Conservation (phyloP, 129 eudicot genomes). For the Dittrichia graveolens region DNA sequence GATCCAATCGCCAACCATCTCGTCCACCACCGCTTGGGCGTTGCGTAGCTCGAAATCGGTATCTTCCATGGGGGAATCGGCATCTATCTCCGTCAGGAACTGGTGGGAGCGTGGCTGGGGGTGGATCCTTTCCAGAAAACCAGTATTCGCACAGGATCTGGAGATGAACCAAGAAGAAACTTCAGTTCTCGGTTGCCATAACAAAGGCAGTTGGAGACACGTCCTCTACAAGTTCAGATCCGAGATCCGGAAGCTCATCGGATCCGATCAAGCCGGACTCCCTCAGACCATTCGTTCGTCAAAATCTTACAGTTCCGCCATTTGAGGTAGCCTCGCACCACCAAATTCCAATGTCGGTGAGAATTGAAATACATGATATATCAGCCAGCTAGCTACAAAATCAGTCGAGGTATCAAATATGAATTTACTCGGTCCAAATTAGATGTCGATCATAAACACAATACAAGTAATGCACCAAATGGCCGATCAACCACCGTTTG, state of each 20-base stretch:
- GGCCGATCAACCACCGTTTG: too few species aligned
- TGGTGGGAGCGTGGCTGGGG: conserved; percentile 81
- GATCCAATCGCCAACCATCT: conserved; percentile 40
- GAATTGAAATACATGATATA: too few species aligned
- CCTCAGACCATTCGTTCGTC: conserved; percentile 62
- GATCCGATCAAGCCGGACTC: conserved; percentile 47
- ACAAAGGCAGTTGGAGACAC: conserved; percentile 77
- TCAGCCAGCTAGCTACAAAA: too few species aligned
- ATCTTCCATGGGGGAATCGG: conserved; percentile 55
- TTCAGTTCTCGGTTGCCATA: conserved; percentile 57
- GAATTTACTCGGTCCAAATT: too few species aligned
- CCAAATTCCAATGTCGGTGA: neutral
- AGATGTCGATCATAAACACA: too few species aligned
- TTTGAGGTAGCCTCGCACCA: conserved; percentile 11
- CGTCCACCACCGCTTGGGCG: conserved; percentile 44
- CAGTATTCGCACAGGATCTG: conserved; percentile 77
- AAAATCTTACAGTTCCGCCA: conserved; percentile 31
- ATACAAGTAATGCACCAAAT: too few species aligned
- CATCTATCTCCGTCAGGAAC: conserved; percentile 51
- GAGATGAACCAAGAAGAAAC: conserved; percentile 87
- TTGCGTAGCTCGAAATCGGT: conserved; percentile 70
- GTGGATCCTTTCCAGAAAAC: conserved; percentile 86
- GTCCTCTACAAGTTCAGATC: conserved; percentile 62
- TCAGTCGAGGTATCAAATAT: too few species aligned
- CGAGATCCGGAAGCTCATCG: conserved; percentile 54